Conservation (phyloP, 495 filamentous ascomycete species). For the Aspergillus avenaceus region DNA sequence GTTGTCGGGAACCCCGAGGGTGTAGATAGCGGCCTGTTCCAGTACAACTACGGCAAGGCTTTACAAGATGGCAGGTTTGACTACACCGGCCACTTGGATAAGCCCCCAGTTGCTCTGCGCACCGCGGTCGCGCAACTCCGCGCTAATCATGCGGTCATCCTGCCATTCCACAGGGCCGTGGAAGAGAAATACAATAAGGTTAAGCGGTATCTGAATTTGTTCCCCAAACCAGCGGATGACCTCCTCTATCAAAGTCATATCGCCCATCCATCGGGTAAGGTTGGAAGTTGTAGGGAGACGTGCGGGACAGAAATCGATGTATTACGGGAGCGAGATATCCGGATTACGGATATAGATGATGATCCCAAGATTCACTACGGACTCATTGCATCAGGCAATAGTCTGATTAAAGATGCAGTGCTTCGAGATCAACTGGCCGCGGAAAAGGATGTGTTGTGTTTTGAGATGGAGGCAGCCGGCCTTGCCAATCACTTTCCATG, state of each 20-base stretch:
- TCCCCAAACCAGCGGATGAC: too few species aligned
- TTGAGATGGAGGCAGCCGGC: constrained; percentile 13
- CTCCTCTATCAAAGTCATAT: too few species aligned
- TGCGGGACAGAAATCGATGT: too few species aligned
- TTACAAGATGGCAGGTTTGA: too few species aligned
- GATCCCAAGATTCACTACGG: constrained; percentile 23
- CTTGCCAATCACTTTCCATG: neutral
- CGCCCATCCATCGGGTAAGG: too few species aligned
- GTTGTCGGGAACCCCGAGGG: constrained; percentile 28
- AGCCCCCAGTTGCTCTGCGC: neutral
- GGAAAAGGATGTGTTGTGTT: constrained; percentile 10
- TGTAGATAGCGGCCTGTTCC: constrained; percentile 25
- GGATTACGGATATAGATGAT: neutral
- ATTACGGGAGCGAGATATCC: neutral
- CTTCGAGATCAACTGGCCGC: neutral
- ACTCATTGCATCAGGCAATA: constrained; percentile 23
- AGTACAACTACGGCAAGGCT: constrained; percentile 35
- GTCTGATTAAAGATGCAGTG: constrained; percentile 17
- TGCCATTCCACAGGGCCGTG: too few species aligned
- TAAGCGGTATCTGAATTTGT: neutral
- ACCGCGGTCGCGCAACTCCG: too few species aligned
- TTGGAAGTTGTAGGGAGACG: too few species aligned
- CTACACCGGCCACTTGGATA: neutral
- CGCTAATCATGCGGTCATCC: too few species aligned
- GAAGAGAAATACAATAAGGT: too few species aligned